phyloP scores from a whole-genome alignment of 768 basidiomycete species.

The Kondoa subrosea region DNA sequence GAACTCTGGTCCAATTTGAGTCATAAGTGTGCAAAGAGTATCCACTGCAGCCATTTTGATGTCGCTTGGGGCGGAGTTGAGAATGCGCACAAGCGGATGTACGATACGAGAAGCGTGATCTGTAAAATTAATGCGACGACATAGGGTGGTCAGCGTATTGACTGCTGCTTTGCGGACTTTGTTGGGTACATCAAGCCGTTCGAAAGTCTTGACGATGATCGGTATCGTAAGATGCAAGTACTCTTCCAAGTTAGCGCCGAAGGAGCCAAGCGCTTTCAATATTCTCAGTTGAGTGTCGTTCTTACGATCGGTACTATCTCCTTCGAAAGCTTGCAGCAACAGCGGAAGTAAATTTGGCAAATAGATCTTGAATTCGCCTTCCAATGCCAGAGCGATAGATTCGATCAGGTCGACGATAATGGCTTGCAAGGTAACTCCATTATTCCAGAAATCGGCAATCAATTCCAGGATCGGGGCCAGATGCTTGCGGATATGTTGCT shows the following conservation, averaged over 20 bases:
- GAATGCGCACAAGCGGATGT: slow-evolving; percentile 76
- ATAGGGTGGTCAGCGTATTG: slow-evolving; percentile 75
- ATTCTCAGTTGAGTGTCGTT: slow-evolving; percentile 42
- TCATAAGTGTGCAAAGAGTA: slow-evolving; percentile 72
- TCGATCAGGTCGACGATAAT: slow-evolving; percentile 86
- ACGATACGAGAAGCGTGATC: slow-evolving; percentile 95
- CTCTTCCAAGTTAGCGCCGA: slow-evolving; percentile 91
- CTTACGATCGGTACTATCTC: slow-evolving; percentile 58
- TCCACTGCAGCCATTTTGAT: slow-evolving; percentile 76
- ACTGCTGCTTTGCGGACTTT: slow-evolving; percentile 72
- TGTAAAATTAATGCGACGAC: slow-evolving; percentile 84
- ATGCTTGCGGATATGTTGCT: slow-evolving; percentile 88
- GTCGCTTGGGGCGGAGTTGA: slow-evolving; percentile 48
- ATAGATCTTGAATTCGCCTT: slow-evolving; percentile 94
- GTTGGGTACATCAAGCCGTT: slow-evolving; percentile 55
- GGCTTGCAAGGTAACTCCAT: slow-evolving; percentile 56
- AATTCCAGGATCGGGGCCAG: slow-evolving; percentile 67
- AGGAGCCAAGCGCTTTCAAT: slow-evolving; percentile 84
- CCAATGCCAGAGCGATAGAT: slow-evolving; percentile 76
- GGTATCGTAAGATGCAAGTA: slow-evolving; percentile 94
- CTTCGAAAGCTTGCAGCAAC: slow-evolving; percentile 76
- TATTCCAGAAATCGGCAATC: slow-evolving; percentile 69
- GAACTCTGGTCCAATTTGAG: slow-evolving; percentile 89
- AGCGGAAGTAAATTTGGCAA: slow-evolving; percentile 75
- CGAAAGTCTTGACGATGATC: slow-evolving; percentile 78